Evolutionary conservation across 495 filamentous ascomycete genomes (phyloP).

Genomic region (Penicillium ochrochloron): DNA sequence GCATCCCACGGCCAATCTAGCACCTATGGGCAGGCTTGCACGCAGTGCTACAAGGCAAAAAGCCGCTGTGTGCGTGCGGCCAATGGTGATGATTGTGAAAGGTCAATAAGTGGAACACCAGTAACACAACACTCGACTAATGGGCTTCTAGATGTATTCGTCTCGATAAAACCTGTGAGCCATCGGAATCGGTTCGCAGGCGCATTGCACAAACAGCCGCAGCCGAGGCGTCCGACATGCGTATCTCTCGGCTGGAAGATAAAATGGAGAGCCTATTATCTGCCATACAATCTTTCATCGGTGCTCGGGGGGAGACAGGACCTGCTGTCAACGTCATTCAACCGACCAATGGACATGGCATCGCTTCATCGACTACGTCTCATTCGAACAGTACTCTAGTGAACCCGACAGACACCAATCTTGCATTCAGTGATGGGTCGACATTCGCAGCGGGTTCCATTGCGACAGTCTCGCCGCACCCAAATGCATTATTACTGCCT

Average conservation of each 20-base stretch:
- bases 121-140: background rate
- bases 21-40: conserved; percentile 37
- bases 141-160: conserved; percentile 46
- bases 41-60: conserved; percentile 38
- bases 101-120: conserved; percentile 9
- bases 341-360: background rate
- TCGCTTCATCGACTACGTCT: background rate
- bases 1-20: conserved; percentile 12
- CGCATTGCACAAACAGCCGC: conserved; percentile 28
- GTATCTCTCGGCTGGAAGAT: conserved; percentile 51
- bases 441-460: background rate
- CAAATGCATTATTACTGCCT: background rate
- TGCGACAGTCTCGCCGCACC: background rate
- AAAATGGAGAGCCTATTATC: conserved; percentile 36
- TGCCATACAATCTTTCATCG: conserved; percentile 24
- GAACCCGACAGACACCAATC: background rate
- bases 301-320: background rate
- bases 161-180: conserved; percentile 45
- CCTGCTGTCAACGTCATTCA: conserved; percentile 14
- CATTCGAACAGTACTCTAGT: background rate
- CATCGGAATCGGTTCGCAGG: conserved; percentile 38
- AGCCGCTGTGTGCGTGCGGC: conserved; percentile 33
- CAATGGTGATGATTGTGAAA: conserved; percentile 30
- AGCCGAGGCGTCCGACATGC: conserved; percentile 44
- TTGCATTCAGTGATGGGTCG: background rate